Conservation (phyloP, 2,329 filamentous ascomycete genomes). For the Cladosporium oxysporum region DNA sequence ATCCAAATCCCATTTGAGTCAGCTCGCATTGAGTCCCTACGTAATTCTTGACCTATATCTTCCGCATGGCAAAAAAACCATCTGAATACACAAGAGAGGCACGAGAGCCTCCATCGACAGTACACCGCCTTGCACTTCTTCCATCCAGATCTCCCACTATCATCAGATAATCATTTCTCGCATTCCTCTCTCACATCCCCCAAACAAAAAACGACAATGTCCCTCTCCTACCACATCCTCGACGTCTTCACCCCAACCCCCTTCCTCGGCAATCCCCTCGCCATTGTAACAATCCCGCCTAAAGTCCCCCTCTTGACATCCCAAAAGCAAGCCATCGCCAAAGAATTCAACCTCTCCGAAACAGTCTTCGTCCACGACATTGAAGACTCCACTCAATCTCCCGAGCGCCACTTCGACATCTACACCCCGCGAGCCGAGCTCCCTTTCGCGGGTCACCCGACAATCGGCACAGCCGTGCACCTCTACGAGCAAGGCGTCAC, state of each 20-base stretch:
- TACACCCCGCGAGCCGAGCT: conserved; percentile 54
- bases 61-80: too few relatives aligned
- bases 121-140: neutral
- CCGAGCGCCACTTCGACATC: conserved; percentile 38
- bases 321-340: conserved; percentile 54
- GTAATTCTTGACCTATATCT: too few relatives aligned
- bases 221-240: conserved; percentile 22
- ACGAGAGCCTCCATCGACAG: neutral
- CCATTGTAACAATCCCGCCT: conserved; percentile 48
- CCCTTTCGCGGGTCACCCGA: conserved; percentile 60
- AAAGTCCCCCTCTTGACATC: conserved; percentile 22
- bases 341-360: conserved; percentile 58
- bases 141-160: neutral
- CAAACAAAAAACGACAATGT: neutral
- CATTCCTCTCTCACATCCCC: neutral
- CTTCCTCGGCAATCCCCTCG: conserved; percentile 54
- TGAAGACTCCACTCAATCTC: neutral
- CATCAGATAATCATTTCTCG: neutral
- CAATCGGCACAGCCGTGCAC: conserved; percentile 53
- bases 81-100: neutral
- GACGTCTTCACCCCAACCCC: conserved; percentile 48
- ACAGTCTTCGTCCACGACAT: conserved; percentile 52
- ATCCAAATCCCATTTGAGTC: neutral
- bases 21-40: neutral
- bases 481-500: neutral